Base-by-base conservation (phyloP, 345 rosid species). In the Citropsis articulata region DNA sequence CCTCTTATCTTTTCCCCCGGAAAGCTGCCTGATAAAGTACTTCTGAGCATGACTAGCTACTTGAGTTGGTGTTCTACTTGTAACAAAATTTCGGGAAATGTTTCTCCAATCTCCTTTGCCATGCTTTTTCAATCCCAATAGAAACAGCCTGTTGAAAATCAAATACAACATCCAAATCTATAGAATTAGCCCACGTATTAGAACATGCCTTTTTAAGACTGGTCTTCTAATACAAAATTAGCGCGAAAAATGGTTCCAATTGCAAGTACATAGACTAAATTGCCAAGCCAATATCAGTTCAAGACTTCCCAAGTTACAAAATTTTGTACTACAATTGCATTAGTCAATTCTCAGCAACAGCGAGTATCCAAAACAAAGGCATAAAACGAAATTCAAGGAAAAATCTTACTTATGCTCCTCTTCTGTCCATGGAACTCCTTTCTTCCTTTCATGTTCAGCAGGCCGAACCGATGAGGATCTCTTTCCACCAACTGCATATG, bases 31-130 rank as follows among this genome's bases (percentile, higher is more conserved):
- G 81, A 96, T 94, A 62, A 94, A 96, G 81, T 96, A 96, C 84
- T 96, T 96, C 67, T 96, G 99, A 55, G 99, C 98, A 81, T 95
- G 99, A 28, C 98, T 93, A 53, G 99, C 99, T 5, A 95, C 99
- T 75, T 95, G 98, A 27, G 99, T 93, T 3, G 99, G 95, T 5
- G 99, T 95, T 79, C 98, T 81, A 18, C 94, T 89, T 24, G 83
- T 89, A 61, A 95, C 98, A 56, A 87, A 95, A 69, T 93, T 89
- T 61, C 91, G 87, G 1, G 99, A 92, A 53, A 95, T 95, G 73
- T 93, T 92, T 77, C 99, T 90, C 99, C 99, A 95, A 75, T 93
- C 98, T 74, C 99, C 99, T 79, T 93, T 96, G 14, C 99, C 99
- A 73, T 96, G 93, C 87, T 94, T 96, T 67, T 91, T 93, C 72